Evolutionary conservation across 371 early-diverging fungal species (phyloP), one percentile per base, ranked within the genome.

Genomic region (Fennellomyces sp.): DNA sequence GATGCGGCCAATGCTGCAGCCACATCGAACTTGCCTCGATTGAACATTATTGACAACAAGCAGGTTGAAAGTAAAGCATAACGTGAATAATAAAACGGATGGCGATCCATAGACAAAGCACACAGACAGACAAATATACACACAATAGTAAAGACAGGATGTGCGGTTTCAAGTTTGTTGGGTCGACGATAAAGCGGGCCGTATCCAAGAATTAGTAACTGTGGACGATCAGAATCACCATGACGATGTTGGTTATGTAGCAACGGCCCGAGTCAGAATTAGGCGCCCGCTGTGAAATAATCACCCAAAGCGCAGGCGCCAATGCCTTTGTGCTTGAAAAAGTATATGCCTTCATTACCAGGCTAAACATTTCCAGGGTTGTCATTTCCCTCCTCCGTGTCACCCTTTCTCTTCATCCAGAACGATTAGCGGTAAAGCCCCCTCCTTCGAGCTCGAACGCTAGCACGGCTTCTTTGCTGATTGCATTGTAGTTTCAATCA

Each of bases 11-110:
- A 76, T 31, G 70, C 80, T 58, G 84, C 86, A 58, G 81, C 86
- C 50, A 70, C 79, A 19, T 81, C 82, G 59, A 84, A 82, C 58
- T 63, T 86, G 63, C 80, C 82, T 60, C 77, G 77, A 65, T 61
- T 83, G 58, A 83, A 82, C 55, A 82, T 84, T 60, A 73, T 86
- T 57, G 84, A 82, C 54, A 76, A 75, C 8, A 73, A 75, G 70
- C 73, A 60, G 64, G 58, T 60, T 19, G 75, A 72, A 49, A 64
- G 60, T 41, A 65, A 72, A 61, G 72, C 67, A 64, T 71, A 65
- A 61, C 17, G 31, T n/a, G 12, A 58, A 51, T 36, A 58, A 49
- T 38, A 38, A 48, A 31, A 52, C 19, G 29, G 28, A 35, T 33
- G 31, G 35, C 53, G 36, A 52, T 33, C 35, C 35, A 33, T 33